Conservation (phyloP, 257 asterid species). For the Solanum pinnatisectum region DNA sequence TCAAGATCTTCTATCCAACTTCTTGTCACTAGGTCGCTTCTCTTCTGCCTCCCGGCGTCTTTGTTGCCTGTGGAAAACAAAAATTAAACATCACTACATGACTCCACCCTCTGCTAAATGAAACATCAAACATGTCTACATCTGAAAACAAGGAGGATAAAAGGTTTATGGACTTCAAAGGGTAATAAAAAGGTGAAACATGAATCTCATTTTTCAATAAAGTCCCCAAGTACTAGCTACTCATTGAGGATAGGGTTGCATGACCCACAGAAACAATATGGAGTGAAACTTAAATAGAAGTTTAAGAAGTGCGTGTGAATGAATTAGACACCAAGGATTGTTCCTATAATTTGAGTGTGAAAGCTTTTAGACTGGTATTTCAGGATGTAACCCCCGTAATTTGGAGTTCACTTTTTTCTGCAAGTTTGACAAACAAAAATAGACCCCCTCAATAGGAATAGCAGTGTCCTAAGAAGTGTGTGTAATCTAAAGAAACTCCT, state of each 20-base stretch:
- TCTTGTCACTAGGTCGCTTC: constrained; percentile 25
- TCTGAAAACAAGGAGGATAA: not conserved
- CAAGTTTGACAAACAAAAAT: not conserved
- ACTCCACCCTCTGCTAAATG: not conserved
- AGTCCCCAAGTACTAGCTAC: not conserved
- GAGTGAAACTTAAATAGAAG: not conserved
- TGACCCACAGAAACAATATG: not conserved
- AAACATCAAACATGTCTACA: not conserved
- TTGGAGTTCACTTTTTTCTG: not conserved
- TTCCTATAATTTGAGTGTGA: not conserved
- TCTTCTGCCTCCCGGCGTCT: constrained; percentile 33
- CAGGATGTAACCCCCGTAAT: not conserved
- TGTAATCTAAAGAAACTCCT: not conserved
- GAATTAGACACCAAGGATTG: not conserved
- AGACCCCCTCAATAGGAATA: not conserved
- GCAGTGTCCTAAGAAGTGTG: not conserved
- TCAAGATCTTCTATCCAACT: constrained; percentile 32
- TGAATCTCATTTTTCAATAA: not conserved
- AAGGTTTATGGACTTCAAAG: not conserved
- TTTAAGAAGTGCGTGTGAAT: not conserved
- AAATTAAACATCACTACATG: not conserved
- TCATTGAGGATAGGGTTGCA: not conserved
- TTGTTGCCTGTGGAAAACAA: constrained; percentile 22
- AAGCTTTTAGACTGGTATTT: not conserved
- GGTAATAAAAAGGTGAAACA: not conserved